A percentile compares a stretch with the other conserved stretches of the same genome.
Evolutionary conservation across 768 basidiomycete genomes (phyloP).

Genomic region (Amyloporia xantha): DNA sequence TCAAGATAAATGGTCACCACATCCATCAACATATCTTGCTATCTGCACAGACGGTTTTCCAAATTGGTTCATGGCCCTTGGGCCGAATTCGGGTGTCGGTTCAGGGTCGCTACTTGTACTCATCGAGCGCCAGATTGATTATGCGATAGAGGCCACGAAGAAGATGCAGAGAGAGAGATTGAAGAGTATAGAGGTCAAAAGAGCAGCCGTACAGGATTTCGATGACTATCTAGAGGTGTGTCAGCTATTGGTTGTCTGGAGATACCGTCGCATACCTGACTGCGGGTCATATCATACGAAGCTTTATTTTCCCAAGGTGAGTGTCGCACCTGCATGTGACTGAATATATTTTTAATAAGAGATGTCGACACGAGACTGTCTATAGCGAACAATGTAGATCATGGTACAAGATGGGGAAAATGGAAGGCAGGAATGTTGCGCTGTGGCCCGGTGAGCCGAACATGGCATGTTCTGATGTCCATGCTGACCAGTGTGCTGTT

Average conservation of each 20-base stretch:
- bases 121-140: constrained; percentile 51
- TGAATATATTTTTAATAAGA: not conserved
- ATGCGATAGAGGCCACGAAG: constrained; percentile 44
- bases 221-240: constrained; percentile 52
- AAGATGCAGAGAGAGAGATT: constrained; percentile 60
- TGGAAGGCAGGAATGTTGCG: constrained; percentile 49
- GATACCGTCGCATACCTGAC: not conserved
- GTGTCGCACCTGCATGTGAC: not conserved
- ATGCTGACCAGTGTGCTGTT: not conserved
- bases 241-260: too few species aligned
- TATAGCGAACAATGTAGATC: constrained; percentile 51
- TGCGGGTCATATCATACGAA: constrained; percentile 11
- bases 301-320: constrained; percentile 42
- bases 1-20: constrained; percentile 45
- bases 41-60: constrained; percentile 59
- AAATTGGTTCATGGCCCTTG: constrained; percentile 53
- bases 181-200: constrained; percentile 55
- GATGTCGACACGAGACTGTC: constrained; percentile 54
- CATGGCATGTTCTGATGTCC: not conserved
- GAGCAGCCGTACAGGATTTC: constrained; percentile 56
- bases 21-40: constrained; percentile 53
- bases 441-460: constrained; percentile 49
- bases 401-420: constrained; percentile 60
- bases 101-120: constrained; percentile 48
- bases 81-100: constrained; percentile 52